phyloP scores from a whole-genome alignment of 768 basidiomycete species.

The Daedaleopsis sinensis region DNA sequence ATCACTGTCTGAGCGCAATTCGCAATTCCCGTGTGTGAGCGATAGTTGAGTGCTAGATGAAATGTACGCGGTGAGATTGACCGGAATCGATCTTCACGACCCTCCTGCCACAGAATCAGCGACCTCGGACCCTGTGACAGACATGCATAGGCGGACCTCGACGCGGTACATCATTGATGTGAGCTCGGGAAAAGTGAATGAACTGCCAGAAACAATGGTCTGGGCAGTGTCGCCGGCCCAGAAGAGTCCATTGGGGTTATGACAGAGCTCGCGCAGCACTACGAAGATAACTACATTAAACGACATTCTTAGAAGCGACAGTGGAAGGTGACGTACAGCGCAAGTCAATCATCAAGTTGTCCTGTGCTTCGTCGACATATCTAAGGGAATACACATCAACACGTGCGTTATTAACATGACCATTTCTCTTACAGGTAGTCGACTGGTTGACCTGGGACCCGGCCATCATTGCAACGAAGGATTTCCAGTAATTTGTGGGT shows the following conservation, averaged over 20 bases:
- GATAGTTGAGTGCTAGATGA: conserved; percentile 64
- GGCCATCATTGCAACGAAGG: background rate
- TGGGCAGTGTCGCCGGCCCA: conserved; percentile 69
- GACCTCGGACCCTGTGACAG: too few relatives aligned
- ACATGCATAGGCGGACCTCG: conserved; percentile 40
- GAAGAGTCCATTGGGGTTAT: background rate
- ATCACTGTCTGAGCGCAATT: conserved; percentile 67
- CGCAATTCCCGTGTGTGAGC: conserved; percentile 73
- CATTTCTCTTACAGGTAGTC: conserved; percentile 53
- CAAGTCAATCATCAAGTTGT: conserved; percentile 65
- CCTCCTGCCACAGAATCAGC: too few relatives aligned
- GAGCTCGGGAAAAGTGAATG: conserved; percentile 70
- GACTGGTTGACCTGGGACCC: conserved; percentile 44
- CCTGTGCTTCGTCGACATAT: conserved; percentile 75
- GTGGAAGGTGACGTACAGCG: conserved; percentile 66
- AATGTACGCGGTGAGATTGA: conserved; percentile 42
- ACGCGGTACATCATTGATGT: conserved; percentile 65
- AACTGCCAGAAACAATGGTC: conserved; percentile 70
- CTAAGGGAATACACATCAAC: conserved; percentile 34
- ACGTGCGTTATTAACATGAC: background rate
- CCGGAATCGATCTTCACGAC: too few relatives aligned
- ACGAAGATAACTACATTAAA: conserved; percentile 63
- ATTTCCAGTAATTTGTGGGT: background rate
- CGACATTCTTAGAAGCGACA: too few relatives aligned
- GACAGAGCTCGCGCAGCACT: background rate